Percentiles rank a stretch among this genome's conserved stretches.
These are phyloP conservation scores for Penicillium paneum DNA, from an alignment of 2,329 filamentous ascomycete species.

Conservation along the genomic window DNA sequence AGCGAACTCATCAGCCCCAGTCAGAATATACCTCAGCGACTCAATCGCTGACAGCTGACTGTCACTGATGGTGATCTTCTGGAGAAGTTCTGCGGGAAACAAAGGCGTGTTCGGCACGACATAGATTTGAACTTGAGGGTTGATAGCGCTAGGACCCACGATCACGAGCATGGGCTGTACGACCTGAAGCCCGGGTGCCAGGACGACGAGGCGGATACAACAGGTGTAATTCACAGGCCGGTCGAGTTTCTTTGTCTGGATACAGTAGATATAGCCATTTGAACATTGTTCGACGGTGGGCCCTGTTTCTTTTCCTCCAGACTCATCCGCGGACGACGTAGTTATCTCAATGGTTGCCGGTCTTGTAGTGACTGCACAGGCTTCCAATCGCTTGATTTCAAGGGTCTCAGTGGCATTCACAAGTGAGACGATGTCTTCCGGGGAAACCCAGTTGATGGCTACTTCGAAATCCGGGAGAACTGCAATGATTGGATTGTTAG, in stretches of 20 bases:
- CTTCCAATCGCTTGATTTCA: neutral
- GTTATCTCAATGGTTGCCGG: too few species aligned
- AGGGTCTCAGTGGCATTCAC: neutral
- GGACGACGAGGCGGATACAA: neutral
- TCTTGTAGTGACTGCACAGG: neutral
- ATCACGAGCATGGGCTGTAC: too few species aligned
- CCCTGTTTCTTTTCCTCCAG: neutral
- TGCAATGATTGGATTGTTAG: neutral
- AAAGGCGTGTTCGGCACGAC: neutral
- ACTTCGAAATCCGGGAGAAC: neutral
- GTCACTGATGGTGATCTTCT: neutral
- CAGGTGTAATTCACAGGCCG: neutral
- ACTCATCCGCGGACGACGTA: neutral
- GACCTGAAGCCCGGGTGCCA: neutral
- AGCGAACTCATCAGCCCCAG: neutral
- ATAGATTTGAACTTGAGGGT: too few species aligned
- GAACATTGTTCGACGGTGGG: neutral
- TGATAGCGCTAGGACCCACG: too few species aligned
- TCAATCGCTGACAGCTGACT: too few species aligned
- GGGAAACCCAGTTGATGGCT: neutral
- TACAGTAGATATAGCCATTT: neutral
- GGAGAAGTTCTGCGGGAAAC: neutral
- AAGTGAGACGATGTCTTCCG: neutral
- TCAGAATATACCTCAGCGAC: neutral
- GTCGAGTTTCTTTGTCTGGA: neutral